Evolutionary conservation across 2,329 filamentous ascomycete genomes (phyloP).

Genomic region (Periconia sp.): DNA sequence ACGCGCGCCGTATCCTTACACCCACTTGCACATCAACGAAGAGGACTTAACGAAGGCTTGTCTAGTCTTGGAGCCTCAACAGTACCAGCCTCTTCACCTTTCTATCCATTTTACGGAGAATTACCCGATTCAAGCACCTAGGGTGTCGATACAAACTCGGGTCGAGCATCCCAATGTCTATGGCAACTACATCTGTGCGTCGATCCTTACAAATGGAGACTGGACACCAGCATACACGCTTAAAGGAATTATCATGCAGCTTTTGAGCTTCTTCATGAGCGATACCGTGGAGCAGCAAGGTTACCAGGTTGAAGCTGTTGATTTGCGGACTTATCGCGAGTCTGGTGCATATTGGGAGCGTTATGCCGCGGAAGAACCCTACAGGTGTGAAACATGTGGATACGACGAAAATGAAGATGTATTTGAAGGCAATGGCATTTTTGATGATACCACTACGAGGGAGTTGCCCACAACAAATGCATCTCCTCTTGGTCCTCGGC

Average conservation of each 20-base stretch:
- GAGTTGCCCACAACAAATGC: background rate
- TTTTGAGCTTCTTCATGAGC: conserved; percentile 57
- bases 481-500: background rate
- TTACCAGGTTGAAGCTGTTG: background rate
- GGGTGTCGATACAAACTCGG: conserved; percentile 44
- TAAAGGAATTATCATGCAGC: conserved; percentile 53
- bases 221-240: conserved; percentile 56
- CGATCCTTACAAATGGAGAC: conserved; percentile 46
- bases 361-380: background rate
- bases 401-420: background rate
- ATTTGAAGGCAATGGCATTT: background rate
- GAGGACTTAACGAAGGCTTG: conserved; percentile 44
- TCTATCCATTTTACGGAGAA: conserved; percentile 38
- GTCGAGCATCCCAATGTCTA: conserved; percentile 53
- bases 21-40: conserved; percentile 45
- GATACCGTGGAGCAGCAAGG: conserved; percentile 47
- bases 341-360: background rate
- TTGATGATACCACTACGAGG: background rate
- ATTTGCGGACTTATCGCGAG: background rate
- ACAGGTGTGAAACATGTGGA: conserved; percentile 2
- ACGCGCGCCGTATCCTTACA: conserved; percentile 51
- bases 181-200: conserved; percentile 50
- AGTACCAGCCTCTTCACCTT: conserved; percentile 47
- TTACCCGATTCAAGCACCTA: conserved; percentile 48
- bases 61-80: conserved; percentile 47